A percentile compares a stretch with the other conserved stretches of the same genome.
These are phyloP conservation scores for Backusella macrospora DNA, from an alignment of 192 early-diverging fungal species.

Conservation along the genomic window DNA sequence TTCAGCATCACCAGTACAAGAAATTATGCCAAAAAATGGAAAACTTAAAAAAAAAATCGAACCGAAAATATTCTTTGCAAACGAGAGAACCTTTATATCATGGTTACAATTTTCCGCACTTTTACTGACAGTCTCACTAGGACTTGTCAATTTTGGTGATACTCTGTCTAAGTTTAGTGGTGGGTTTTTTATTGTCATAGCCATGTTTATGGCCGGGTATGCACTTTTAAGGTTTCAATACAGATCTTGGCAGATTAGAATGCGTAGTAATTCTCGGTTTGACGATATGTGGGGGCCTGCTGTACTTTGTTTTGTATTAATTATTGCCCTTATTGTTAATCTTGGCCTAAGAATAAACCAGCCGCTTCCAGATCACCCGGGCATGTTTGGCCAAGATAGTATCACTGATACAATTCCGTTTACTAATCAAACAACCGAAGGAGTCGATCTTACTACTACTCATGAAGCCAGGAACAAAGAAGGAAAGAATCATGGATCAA, in stretches of 20 bases:
- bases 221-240: conserved; percentile 33
- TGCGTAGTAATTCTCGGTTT: conserved; percentile 12
- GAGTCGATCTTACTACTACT: not conserved
- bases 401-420: not conserved
- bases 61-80: conserved; percentile 85
- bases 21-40: conserved; percentile 15
- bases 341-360: conserved; percentile 27
- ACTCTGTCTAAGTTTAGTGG: conserved; percentile 12
- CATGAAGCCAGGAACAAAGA: not conserved
- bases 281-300: conserved; percentile 41
- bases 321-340: conserved; percentile 36
- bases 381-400: conserved; percentile 5
- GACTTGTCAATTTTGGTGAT: conserved; percentile 68
- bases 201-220: conserved; percentile 32
- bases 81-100: conserved; percentile 84
- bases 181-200: conserved; percentile 33
- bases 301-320: conserved; percentile 34
- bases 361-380: not conserved
- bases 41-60: conserved; percentile 27
- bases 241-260: conserved; percentile 34
- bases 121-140: conserved; percentile 63
- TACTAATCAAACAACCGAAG: not conserved
- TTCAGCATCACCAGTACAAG: conserved; percentile 18
- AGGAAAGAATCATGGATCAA: not conserved
- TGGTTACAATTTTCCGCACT: conserved; percentile 76